Conservation (phyloP, 1,139 yeast species). For the Blastobotrys illinoisensis region DNA sequence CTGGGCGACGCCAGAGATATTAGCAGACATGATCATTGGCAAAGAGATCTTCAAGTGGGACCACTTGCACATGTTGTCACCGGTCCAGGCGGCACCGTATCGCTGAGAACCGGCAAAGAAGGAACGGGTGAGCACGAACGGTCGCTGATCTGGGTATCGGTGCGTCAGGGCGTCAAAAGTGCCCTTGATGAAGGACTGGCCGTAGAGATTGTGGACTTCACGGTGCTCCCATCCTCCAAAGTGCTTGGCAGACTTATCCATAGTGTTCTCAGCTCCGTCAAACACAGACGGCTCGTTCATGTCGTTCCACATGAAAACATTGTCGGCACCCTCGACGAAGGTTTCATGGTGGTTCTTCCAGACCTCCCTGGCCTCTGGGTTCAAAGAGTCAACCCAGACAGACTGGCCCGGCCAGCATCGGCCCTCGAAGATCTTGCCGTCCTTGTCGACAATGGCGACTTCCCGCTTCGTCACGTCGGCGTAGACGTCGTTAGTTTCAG, state of each 20-base stretch:
- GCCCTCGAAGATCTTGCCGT: conserved; percentile 15
- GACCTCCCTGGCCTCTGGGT: conserved; percentile 25
- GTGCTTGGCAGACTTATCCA: conserved; percentile 74
- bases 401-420: conserved; percentile 26
- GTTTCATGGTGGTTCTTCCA: conserved; percentile 28
- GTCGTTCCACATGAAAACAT: conserved; percentile 36
- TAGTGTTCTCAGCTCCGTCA: conserved; percentile 39
- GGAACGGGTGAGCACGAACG: conserved; percentile 77
- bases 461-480: conserved; percentile 29
- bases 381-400: conserved; percentile 34
- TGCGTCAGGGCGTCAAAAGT: conserved; percentile 59
- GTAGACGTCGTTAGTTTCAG: conserved; percentile 29
- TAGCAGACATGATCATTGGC: conserved; percentile 79
- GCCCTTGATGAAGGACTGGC: conserved; percentile 68
- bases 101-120: conserved; percentile 86
- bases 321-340: conserved; percentile 26
- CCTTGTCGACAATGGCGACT: conserved; percentile 31
- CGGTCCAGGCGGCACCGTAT: conserved; percentile 92
- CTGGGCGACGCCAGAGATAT: conserved; percentile 81
- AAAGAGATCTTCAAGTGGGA: conserved; percentile 68
- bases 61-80: conserved; percentile 91
- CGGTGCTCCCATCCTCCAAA: conserved; percentile 83
- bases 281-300: conserved; percentile 36
- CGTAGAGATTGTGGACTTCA: conserved; percentile 78
- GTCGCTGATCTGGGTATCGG: conserved; percentile 54